Conservation (phyloP, 1,284 basidiomycete species). For the Marasmius oreades region DNA sequence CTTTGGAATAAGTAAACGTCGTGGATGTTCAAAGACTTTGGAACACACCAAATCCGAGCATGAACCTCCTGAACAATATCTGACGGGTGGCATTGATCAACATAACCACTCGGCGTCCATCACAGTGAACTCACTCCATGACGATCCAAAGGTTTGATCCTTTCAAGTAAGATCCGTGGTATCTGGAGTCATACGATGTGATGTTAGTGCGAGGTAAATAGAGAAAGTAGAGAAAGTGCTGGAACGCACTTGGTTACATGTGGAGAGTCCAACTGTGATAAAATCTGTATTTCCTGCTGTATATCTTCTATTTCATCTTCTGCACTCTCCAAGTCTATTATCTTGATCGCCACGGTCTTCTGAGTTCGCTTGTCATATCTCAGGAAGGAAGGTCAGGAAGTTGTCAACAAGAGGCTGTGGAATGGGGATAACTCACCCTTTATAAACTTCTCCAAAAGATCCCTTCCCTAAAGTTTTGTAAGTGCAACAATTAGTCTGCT, state of each 20-base stretch:
- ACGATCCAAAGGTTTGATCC: constrained; percentile 98
- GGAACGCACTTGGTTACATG: constrained; percentile 86
- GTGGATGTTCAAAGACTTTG: not conserved
- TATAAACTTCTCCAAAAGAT: constrained; percentile 97
- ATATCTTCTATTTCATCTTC: constrained; percentile 99
- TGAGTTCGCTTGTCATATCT: constrained; percentile 92
- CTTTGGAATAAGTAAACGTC: not conserved
- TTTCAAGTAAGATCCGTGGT: constrained; percentile 94
- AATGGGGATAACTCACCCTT: constrained; percentile 58
- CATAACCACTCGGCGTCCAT: constrained; percentile 10
- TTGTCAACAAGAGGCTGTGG: constrained; percentile 11
- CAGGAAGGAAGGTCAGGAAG: constrained; percentile 7
- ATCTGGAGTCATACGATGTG: constrained; percentile 41
- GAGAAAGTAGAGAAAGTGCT: constrained; percentile 14
- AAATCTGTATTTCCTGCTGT: constrained; percentile 97
- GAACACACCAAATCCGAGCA: constrained; percentile 75
- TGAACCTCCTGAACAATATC: constrained; percentile 83
- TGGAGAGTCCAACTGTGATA: constrained; percentile 95
- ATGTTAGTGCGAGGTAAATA: constrained; percentile 8
- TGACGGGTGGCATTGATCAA: constrained; percentile 26
- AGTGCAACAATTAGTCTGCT: constrained; percentile 12
- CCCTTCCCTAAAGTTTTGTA: constrained; percentile 71
- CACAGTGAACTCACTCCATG: constrained; percentile 78
- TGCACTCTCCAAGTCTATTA: constrained; percentile 97
- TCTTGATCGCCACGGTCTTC: constrained; percentile 95